Evolutionary conservation across 1,139 yeast genomes (phyloP).

Genomic region (Ashbya aceris): DNA sequence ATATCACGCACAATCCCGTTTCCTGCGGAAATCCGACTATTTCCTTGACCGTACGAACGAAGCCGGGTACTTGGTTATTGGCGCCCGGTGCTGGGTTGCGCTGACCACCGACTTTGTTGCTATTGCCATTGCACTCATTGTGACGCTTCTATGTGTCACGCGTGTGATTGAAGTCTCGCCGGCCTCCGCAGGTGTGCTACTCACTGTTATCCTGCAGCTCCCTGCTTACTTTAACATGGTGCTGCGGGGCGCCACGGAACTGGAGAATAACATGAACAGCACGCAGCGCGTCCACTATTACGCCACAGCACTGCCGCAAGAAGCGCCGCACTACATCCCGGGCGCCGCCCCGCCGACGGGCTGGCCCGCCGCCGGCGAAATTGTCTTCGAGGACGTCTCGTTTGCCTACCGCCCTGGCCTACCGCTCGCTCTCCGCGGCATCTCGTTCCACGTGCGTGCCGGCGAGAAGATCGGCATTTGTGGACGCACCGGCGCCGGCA

Average conservation of each 20-base stretch:
- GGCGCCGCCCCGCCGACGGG: constrained; percentile 45
- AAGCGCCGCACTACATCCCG: constrained; percentile 45
- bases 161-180: constrained; percentile 57
- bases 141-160: constrained; percentile 54
- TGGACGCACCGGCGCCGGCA: constrained; percentile 62
- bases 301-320: constrained; percentile 59
- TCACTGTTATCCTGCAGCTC: constrained; percentile 51
- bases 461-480: constrained; percentile 50
- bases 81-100: constrained; percentile 73
- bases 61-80: constrained; percentile 56
- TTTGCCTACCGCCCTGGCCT: constrained; percentile 68
- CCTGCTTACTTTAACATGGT: constrained; percentile 44
- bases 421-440: constrained; percentile 59
- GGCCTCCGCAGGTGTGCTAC: constrained; percentile 64
- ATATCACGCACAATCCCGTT: constrained; percentile 43
- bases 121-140: constrained; percentile 35
- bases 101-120: constrained; percentile 53
- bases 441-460: constrained; percentile 40
- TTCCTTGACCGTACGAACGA: constrained; percentile 59
- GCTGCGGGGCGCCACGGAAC: constrained; percentile 50
- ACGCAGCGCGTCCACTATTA: constrained; percentile 74
- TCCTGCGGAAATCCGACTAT: constrained; percentile 40
- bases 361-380: constrained; percentile 56
- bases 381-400: constrained; percentile 47
- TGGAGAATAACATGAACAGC: constrained; percentile 77